phyloP scores from a whole-genome alignment of 345 rosid genomes.

The Camelina laxa region DNA sequence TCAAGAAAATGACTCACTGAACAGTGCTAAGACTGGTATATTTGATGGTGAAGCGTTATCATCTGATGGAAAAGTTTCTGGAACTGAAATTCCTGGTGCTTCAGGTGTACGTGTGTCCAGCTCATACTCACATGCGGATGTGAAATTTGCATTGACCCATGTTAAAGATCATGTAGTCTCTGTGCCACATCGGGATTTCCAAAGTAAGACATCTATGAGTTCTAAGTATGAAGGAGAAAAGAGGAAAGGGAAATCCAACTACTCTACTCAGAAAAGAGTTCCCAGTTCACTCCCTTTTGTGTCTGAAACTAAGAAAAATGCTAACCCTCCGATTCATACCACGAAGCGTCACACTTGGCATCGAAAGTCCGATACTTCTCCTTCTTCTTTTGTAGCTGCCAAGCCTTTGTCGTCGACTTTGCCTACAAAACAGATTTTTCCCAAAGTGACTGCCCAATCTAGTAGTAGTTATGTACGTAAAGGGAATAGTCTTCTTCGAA shows the following conservation, averaged over 20 bases:
- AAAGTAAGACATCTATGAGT: slow-evolving; percentile 40
- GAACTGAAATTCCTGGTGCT: slow-evolving; percentile 30
- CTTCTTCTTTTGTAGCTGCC: slow-evolving; percentile 45
- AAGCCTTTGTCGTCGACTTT: slow-evolving; percentile 49
- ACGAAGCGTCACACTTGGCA: slow-evolving; percentile 80
- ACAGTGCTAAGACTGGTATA: slow-evolving; percentile 22
- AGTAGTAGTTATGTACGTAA: slow-evolving; percentile 72
- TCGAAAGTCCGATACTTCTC: slow-evolving; percentile 52
- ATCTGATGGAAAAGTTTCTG: slow-evolving; percentile 45
- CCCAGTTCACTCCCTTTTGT: slow-evolving; percentile 50
- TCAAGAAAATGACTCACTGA: slow-evolving; percentile 46
- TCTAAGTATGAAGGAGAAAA: slow-evolving; percentile 45
- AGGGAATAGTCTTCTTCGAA: slow-evolving; percentile 93
- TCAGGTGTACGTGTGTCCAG: slow-evolving; percentile 42
- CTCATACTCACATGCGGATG: slow-evolving; percentile 45
- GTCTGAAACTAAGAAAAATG: slow-evolving; percentile 52
- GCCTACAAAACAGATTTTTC: slow-evolving; percentile 51
- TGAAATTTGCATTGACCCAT: slow-evolving; percentile 37
- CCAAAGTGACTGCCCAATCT: slow-evolving; percentile 43
- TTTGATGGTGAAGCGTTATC: slow-evolving; percentile 42
- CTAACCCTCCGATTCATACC: slow-evolving; percentile 50
- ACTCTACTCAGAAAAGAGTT: slow-evolving; percentile 50
- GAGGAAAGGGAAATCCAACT: slow-evolving; percentile 49
- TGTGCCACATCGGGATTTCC: slow-evolving; percentile 45
- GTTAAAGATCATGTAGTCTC: slow-evolving; percentile 40